Evolutionary conservation across 495 filamentous ascomycete species (phyloP).

Genomic region (Talaromyces thailandensis): DNA sequence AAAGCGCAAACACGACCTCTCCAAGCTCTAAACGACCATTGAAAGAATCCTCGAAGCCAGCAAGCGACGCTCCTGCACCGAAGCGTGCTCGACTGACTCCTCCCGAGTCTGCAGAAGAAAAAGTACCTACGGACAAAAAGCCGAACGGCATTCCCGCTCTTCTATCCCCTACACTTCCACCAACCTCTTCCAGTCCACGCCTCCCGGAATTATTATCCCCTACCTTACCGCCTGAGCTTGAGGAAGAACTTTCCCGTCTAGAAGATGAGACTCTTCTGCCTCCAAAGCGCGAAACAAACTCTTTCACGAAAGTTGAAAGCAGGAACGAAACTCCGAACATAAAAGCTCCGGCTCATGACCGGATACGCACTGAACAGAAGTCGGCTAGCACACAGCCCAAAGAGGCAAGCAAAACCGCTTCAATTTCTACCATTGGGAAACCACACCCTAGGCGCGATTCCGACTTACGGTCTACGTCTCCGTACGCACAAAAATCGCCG

Average conservation of each 20-base stretch:
- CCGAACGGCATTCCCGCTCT: slow-evolving; percentile 25
- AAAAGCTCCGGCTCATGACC: slow-evolving; percentile 7
- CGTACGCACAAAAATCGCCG: slow-evolving; percentile 2
- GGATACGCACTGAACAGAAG: slow-evolving; percentile 7
- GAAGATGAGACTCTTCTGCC: slow-evolving; percentile 13
- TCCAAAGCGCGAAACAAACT: slow-evolving; percentile 10
- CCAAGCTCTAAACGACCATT: slow-evolving; percentile 22
- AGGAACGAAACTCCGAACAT: slow-evolving; percentile 10
- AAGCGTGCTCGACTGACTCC: slow-evolving; percentile 26
- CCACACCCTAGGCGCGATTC: not conserved
- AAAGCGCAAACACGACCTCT: slow-evolving; percentile 9
- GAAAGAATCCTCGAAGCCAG: slow-evolving; percentile 11
- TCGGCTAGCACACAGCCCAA: not conserved
- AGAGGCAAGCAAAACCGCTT: not conserved
- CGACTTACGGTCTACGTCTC: not conserved
- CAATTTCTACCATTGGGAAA: not conserved
- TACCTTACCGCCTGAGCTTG: slow-evolving; percentile 40
- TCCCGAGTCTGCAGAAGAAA: slow-evolving; percentile 15
- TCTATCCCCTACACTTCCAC: slow-evolving; percentile 34
- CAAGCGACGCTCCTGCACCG: slow-evolving; percentile 15
- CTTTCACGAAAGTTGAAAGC: slow-evolving; percentile 8
- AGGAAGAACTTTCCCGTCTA: slow-evolving; percentile 34
- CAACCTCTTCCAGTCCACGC: slow-evolving; percentile 21
- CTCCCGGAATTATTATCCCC: slow-evolving; percentile 34
- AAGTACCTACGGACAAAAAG: slow-evolving; percentile 12